Percentiles rank a stretch among this genome's conserved stretches.
phyloP scores from a whole-genome alignment of 2,329 filamentous ascomycete species.

The Xylariaceae sp. region DNA sequence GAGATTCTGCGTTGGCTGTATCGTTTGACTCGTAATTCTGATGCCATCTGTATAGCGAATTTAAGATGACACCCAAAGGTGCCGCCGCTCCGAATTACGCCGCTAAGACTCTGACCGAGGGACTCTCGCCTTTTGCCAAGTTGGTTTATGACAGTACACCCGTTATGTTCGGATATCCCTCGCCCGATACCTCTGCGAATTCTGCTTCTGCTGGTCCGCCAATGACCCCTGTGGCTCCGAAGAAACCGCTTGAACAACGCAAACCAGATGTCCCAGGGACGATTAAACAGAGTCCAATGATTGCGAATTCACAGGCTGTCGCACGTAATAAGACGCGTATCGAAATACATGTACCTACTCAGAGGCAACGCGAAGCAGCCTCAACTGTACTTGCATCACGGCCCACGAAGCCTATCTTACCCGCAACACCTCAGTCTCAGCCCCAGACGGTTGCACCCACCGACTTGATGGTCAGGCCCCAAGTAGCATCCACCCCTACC shows the following conservation, averaged over 20 bases:
- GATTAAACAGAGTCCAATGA: slow-evolving; percentile 40
- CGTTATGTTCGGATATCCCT: slow-evolving; percentile 38
- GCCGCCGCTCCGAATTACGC: slow-evolving; percentile 26
- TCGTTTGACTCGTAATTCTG: not conserved
- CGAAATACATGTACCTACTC: slow-evolving; percentile 28
- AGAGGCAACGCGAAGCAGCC: slow-evolving; percentile 25
- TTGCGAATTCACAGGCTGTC: slow-evolving; percentile 31
- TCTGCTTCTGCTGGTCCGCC: slow-evolving; percentile 29
- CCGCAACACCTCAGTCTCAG: slow-evolving; percentile 20
- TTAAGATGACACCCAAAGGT: slow-evolving; percentile 46
- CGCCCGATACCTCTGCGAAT: slow-evolving; percentile 33
- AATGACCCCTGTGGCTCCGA: slow-evolving; percentile 26
- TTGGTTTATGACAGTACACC: slow-evolving; percentile 43
- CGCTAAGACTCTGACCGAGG: slow-evolving; percentile 35
- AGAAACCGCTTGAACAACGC: slow-evolving; percentile 32
- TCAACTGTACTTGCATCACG: slow-evolving; percentile 20
- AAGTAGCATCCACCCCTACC: slow-evolving; percentile 15
- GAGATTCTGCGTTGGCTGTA: slow-evolving; percentile 25
- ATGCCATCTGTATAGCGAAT: slow-evolving; percentile 43
- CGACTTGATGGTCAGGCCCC: slow-evolving; percentile 29
- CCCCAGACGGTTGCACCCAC: slow-evolving; percentile 31
- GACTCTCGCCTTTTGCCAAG: slow-evolving; percentile 47
- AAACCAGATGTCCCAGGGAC: slow-evolving; percentile 29
- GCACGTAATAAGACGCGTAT: slow-evolving; percentile 28
- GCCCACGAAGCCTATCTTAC: slow-evolving; percentile 5